These are phyloP conservation scores for Nicotiana undulata DNA, from an alignment of 257 asterid species.

Conservation along the genomic window DNA sequence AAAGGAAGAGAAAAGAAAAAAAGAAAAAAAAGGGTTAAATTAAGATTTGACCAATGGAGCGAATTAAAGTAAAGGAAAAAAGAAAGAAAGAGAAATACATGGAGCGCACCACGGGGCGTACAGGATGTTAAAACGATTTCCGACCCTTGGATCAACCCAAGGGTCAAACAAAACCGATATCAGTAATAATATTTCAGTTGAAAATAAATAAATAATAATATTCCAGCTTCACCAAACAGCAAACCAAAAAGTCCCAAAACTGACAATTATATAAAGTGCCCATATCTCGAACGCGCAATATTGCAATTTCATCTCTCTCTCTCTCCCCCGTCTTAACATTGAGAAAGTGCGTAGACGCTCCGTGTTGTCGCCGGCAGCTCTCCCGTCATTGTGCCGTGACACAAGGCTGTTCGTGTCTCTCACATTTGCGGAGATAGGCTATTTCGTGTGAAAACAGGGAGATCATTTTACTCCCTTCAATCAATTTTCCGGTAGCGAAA, in stretches of 20 bases:
- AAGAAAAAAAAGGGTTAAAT: not conserved
- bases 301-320: not conserved
- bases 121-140: not conserved
- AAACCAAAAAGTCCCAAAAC: not conserved
- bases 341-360: not conserved
- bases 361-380: not conserved
- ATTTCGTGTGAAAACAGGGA: not conserved
- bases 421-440: not conserved
- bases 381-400: not conserved
- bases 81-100: not conserved
- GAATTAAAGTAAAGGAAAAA: not conserved
- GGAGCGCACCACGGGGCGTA: not conserved
- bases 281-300: not conserved
- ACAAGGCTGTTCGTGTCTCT: not conserved
- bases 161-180: not conserved
- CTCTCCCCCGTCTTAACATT: not conserved
- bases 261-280: not conserved
- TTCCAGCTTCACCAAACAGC: not conserved
- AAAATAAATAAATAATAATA: not conserved
- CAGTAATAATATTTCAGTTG: too few species aligned
- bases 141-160: conserved; percentile 5
- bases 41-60: not conserved
- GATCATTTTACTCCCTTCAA: not conserved
- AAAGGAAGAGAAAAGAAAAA: not conserved
- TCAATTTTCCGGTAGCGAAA: not conserved